These are phyloP conservation scores for Lithospermum erythrorhizon DNA, from an alignment of 257 asterid species.

Conservation along the genomic window DNA sequence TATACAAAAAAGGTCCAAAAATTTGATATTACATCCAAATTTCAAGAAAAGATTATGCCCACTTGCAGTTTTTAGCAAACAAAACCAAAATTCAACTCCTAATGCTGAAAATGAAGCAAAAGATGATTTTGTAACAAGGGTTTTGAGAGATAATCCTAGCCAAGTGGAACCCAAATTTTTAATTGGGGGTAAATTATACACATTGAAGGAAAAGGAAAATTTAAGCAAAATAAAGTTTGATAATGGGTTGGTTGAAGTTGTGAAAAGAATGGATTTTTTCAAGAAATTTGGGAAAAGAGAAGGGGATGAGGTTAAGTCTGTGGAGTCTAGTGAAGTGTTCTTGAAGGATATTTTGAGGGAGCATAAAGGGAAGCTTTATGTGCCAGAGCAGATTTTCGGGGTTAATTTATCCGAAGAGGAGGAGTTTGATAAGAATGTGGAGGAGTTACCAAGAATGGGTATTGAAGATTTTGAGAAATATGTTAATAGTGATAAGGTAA, in stretches of 20 bases:
- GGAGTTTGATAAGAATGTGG: conserved; percentile 57
- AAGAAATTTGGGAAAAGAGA: conserved; percentile 31
- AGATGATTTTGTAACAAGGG: conserved; percentile 81
- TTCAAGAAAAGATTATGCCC: conserved; percentile 26
- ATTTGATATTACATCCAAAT: conserved; percentile 12
- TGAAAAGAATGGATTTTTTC: conserved; percentile 41
- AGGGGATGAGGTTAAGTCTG: conserved; percentile 18
- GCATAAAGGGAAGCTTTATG: conserved; percentile 85
- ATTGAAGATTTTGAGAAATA: conserved; percentile 63
- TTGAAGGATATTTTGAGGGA: conserved; percentile 89
- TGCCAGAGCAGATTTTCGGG: conserved; percentile 81
- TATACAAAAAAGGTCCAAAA: conserved; percentile 13
- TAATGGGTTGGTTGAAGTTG: conserved; percentile 30
- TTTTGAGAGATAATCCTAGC: conserved; percentile 85
- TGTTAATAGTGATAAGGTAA: conserved; percentile 54
- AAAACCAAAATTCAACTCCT: conserved; percentile 30
- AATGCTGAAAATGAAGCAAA: conserved; percentile 15
- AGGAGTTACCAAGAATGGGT: conserved; percentile 65
- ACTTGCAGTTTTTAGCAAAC: conserved; percentile 26
- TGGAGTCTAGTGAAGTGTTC: conserved; percentile 48
- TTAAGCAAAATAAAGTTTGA: conserved; percentile 35
- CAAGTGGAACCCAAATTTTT: conserved; percentile 78
- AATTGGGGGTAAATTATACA: conserved; percentile 62
- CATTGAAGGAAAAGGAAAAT: conserved; percentile 65
- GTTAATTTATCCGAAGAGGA: conserved; percentile 71